Percentiles rank a stretch among this genome's conserved stretches.
phyloP scores from a whole-genome alignment of 179 eudicot species.

The Silene coronaria region DNA sequence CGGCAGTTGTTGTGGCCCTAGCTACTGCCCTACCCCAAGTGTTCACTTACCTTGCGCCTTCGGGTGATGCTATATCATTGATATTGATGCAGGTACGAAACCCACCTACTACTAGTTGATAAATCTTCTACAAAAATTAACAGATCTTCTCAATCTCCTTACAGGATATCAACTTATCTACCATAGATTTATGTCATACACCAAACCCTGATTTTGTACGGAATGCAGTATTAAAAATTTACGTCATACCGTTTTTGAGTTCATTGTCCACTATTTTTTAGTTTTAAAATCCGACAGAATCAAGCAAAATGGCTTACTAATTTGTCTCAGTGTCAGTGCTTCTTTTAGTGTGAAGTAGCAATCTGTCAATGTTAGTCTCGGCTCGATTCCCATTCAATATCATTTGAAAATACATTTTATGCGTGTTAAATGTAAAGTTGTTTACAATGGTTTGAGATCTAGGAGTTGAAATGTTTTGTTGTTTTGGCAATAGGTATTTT shows the following conservation, averaged over 20 bases:
- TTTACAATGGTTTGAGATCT: neutral
- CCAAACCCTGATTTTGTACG: neutral
- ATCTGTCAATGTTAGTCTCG: too few relatives aligned
- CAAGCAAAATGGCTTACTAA: neutral
- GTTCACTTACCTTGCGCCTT: conserved; percentile 55
- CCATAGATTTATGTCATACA: neutral
- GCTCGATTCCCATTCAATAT: too few relatives aligned
- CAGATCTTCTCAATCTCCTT: too few relatives aligned
- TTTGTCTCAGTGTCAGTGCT: too few relatives aligned
- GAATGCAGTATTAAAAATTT: neutral
- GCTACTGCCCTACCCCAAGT: conserved; percentile 50
- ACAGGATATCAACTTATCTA: neutral
- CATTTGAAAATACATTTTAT: too few relatives aligned
- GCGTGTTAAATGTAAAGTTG: too few relatives aligned
- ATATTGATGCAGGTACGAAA: conserved; percentile 54
- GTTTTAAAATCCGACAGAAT: neutral
- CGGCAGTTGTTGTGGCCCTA: conserved; percentile 50
- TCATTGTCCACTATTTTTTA: neutral
- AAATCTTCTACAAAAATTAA: neutral
- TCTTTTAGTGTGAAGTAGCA: too few relatives aligned
- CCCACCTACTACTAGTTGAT: conserved; percentile 1
- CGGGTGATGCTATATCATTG: conserved; percentile 52
- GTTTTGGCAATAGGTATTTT: conserved; percentile 47
- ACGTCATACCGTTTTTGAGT: neutral
- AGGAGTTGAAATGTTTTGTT: neutral